These are phyloP conservation scores for Fusarium buxicola DNA, from an alignment of 2,329 filamentous ascomycete genomes.

Conservation along the genomic window DNA sequence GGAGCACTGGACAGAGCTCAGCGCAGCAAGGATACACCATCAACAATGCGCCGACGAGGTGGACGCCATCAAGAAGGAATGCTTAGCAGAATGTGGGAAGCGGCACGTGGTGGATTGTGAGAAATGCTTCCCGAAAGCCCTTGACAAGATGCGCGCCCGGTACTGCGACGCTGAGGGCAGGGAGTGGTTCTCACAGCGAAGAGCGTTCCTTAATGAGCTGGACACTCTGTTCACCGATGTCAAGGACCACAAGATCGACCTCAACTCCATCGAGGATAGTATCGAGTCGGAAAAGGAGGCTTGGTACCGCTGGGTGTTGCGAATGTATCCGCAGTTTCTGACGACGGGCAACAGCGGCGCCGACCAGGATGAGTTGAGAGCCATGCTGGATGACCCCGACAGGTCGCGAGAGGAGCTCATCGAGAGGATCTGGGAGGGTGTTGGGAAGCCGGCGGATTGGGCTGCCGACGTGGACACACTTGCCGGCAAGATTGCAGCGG, in stretches of 20 bases:
- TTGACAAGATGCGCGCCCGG: constrained; percentile 58
- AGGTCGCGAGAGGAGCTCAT: constrained; percentile 53
- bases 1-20: constrained; percentile 56
- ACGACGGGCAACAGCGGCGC: constrained; percentile 47
- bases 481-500: constrained; percentile 48
- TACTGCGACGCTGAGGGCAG: constrained; percentile 51
- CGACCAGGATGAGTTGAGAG: constrained; percentile 49
- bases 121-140: constrained; percentile 60
- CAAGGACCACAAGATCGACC: constrained; percentile 55
- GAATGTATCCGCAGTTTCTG: constrained; percentile 54
- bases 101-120: constrained; percentile 58
- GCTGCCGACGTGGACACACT: constrained; percentile 50
- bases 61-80: constrained; percentile 56
- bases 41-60: constrained; percentile 56
- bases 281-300: constrained; percentile 64
- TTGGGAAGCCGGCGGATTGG: constrained; percentile 51
- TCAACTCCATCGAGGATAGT: constrained; percentile 61
- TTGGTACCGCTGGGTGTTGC: constrained; percentile 63
- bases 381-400: constrained; percentile 54
- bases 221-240: constrained; percentile 62
- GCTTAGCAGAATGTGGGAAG: constrained; percentile 57
- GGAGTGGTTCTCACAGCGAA: constrained; percentile 66
- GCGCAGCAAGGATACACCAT: constrained; percentile 48
- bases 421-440: constrained; percentile 51
- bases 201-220: constrained; percentile 62